A percentile compares a stretch with the other conserved stretches of the same genome.
These are phyloP conservation scores for Cutaneotrichosporon cyanovorans DNA, from an alignment of 1,284 basidiomycete genomes.

Conservation along the genomic window DNA sequence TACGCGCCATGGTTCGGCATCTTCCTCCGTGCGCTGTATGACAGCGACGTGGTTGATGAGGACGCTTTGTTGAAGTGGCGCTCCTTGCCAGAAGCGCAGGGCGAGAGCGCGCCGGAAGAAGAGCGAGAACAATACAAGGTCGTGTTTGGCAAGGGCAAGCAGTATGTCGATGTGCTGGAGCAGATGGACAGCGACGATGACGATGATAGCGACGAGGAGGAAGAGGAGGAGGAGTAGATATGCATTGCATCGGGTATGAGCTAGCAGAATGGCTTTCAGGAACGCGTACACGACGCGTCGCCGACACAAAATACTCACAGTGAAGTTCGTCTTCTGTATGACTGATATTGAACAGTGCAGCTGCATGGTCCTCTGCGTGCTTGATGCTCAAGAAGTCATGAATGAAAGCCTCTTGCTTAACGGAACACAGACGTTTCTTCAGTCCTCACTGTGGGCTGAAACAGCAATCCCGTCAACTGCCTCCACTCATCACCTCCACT, in stretches of 20 bases:
- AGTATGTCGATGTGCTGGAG: conserved; percentile 42
- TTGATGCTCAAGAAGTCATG: too few relatives aligned
- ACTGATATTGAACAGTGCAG: too few relatives aligned
- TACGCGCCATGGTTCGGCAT: conserved; percentile 38
- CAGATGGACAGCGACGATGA: conserved; percentile 41
- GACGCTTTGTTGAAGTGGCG: conserved; percentile 45
- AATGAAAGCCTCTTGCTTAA: too few relatives aligned
- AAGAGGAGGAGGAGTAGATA: conserved; percentile 22
- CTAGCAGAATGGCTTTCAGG: background rate
- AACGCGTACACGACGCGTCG: background rate
- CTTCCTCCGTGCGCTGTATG: conserved; percentile 44
- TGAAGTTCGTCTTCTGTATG: too few relatives aligned
- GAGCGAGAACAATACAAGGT: conserved; percentile 31
- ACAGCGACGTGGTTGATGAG: conserved; percentile 43
- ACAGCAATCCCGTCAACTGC: background rate
- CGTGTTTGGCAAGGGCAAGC: conserved; percentile 36
- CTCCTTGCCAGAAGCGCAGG: conserved; percentile 31
- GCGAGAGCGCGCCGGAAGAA: conserved; percentile 32
- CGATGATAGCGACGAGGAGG: conserved; percentile 33
- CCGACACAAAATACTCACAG: too few relatives aligned
- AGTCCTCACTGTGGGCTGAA: background rate
- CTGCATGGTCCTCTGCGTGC: too few relatives aligned
- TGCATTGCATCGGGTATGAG: conserved; percentile 9
- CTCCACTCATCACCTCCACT: background rate
- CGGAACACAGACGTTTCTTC: too few relatives aligned